These are phyloP conservation scores for Tolypocladium guangdongense DNA, from an alignment of 2,329 filamentous ascomycete genomes.

Conservation along the genomic window DNA sequence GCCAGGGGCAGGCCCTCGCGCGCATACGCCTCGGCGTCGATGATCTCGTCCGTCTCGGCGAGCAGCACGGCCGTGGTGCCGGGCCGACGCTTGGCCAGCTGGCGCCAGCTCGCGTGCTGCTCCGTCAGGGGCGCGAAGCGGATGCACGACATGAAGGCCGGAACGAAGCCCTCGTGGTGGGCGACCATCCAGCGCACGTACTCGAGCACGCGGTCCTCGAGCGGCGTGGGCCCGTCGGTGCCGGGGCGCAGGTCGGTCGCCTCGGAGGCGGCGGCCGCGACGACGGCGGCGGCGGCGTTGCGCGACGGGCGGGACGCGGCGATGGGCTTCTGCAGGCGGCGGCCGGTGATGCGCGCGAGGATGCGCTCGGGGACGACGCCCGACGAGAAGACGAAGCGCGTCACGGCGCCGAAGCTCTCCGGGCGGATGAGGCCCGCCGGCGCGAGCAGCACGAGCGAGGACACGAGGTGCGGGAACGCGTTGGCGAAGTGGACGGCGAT, in stretches of 20 bases:
- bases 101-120: constrained; percentile 39
- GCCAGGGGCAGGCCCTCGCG: constrained; percentile 38
- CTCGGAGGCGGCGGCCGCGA: constrained; percentile 29
- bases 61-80: constrained; percentile 41
- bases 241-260: constrained; percentile 13
- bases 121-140: constrained; percentile 41
- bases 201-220: constrained; percentile 35
- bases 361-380: constrained; percentile 42
- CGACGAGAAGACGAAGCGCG: constrained; percentile 41
- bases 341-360: constrained; percentile 35
- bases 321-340: constrained; percentile 39
- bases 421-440: constrained; percentile 63
- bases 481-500: constrained; percentile 65
- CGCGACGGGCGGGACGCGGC: constrained; percentile 18
- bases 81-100: constrained; percentile 29
- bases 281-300: constrained; percentile 13
- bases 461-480: constrained; percentile 59
- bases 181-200: constrained; percentile 49
- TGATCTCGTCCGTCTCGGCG: constrained; percentile 39
- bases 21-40: constrained; percentile 38
- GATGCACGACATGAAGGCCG: constrained; percentile 48
- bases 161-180: constrained; percentile 46
- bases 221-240: constrained; percentile 14
- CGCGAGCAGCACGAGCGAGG: constrained; percentile 63
- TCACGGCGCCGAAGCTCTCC: constrained; percentile 37